Evolutionary conservation across 441 rosid genomes (phyloP).

Genomic region (Pelargonium exstipulatum): DNA sequence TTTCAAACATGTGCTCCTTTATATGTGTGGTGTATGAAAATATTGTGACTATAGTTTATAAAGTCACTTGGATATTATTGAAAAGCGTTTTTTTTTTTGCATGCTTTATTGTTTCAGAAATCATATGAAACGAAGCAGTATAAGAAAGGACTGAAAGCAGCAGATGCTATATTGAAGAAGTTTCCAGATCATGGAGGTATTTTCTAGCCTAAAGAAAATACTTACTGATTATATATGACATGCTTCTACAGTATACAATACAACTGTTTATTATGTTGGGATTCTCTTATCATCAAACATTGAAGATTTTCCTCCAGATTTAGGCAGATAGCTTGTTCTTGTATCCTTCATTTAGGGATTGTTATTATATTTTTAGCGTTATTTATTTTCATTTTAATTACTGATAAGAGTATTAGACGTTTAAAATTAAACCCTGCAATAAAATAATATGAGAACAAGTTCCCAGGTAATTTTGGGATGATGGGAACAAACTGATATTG

Average conservation of each 20-base stretch:
- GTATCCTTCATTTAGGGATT: neutral
- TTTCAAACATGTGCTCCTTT: neutral
- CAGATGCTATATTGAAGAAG: conserved; percentile 91
- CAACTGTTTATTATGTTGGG: neutral
- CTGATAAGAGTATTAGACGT: neutral
- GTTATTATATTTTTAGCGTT: neutral
- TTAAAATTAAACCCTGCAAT: conserved; percentile 1
- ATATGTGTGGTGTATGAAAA: neutral
- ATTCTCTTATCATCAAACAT: neutral
- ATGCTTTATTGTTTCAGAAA: conserved; percentile 50
- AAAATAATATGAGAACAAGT: neutral
- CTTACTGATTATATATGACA: neutral
- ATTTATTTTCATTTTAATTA: neutral
- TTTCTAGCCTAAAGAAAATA: conserved; percentile 7
- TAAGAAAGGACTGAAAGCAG: conserved; percentile 97
- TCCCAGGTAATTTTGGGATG: neutral
- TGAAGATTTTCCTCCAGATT: neutral
- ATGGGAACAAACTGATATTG: neutral
- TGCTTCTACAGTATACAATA: conserved; percentile 3
- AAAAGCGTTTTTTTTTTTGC: no score
- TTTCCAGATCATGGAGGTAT: conserved; percentile 99
- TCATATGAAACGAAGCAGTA: conserved; percentile 98
- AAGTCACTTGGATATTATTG: neutral
- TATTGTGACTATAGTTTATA: neutral
- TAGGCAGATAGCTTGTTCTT: neutral